A percentile compares a stretch with the other conserved stretches of the same genome.
These are phyloP conservation scores for Suillus placidus DNA, from an alignment of 768 basidiomycete species.

Conservation along the genomic window DNA sequence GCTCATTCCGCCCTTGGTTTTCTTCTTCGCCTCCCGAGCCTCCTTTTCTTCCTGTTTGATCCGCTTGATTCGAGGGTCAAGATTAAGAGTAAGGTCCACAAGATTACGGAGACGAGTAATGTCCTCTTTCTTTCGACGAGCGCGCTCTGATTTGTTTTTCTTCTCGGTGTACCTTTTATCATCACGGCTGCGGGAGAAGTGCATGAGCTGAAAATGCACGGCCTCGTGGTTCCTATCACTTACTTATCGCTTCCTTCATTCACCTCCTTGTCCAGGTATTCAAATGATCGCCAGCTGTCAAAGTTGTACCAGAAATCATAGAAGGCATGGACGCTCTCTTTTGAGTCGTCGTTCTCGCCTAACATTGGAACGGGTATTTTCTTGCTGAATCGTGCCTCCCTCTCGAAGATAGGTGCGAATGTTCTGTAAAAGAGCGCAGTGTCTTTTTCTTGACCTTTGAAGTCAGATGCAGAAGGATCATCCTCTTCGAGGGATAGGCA, in stretches of 20 bases:
- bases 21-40: slow-evolving; percentile 90
- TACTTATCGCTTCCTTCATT: slow-evolving; percentile 97
- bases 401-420: slow-evolving; percentile 83
- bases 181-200: slow-evolving; percentile 70
- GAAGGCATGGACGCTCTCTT: slow-evolving; percentile 86
- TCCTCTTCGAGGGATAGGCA: slow-evolving; percentile 77
- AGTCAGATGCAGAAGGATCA: slow-evolving; percentile 63
- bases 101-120: slow-evolving; percentile 84
- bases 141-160: slow-evolving; percentile 98
- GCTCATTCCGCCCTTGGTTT: slow-evolving; percentile 44
- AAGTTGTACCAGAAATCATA: slow-evolving; percentile 99
- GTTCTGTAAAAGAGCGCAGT: slow-evolving; percentile 68
- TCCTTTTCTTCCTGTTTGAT: slow-evolving; percentile 98
- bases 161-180: slow-evolving; percentile 99
- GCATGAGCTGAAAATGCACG: background rate
- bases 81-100: slow-evolving; percentile 80
- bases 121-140: slow-evolving; percentile 96
- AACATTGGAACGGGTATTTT: slow-evolving; percentile 81
- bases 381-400: slow-evolving; percentile 92
- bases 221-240: slow-evolving; percentile 28
- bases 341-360: slow-evolving; percentile 69
- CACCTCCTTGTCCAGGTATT: slow-evolving; percentile 97
- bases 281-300: slow-evolving; percentile 97
- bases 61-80: slow-evolving; percentile 95
- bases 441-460: slow-evolving; percentile 54